Evolutionary conservation across 495 filamentous ascomycete species (phyloP), one percentile per base, ranked within the genome.

Genomic region (Penicillium soppii): DNA sequence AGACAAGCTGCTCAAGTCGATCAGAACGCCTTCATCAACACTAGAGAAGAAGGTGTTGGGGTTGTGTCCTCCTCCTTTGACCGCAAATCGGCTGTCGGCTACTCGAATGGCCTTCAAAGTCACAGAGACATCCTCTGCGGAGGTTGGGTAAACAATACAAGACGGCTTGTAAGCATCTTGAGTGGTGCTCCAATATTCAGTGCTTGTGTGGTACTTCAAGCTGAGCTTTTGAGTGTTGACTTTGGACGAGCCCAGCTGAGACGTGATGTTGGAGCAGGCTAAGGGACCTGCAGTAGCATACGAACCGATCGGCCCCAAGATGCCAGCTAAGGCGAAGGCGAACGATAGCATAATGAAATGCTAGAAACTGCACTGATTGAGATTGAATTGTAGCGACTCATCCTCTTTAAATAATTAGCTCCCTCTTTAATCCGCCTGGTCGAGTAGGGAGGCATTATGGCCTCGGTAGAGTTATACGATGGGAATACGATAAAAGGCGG

Each of bases 11-110:
- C 54, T 61, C 33, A 81, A 26, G 43, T 79, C 77, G 35, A 81
- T 62, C 0, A 76, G 68, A 0, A 80, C 71, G 0, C 78, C 76
- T 6, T 54, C 51, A 15, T 63, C 52, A 22, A 69, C 70, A 27
- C 71, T 79, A 0, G 69, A 67, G 20, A 64, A 68, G 16, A 65
- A 64, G 0, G 64, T 62, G 38, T 76, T 75, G 2, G 73, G 65
- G 33, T 71, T 70, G 47, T 79, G 76, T 0, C 76, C 76, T 4
- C 73, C 71, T 16, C 62, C 68, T 36, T 73, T 75, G 47, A 79
- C 65, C 3, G 76, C 76, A 47, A 78, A 79, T 22, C 70, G 67
- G 35, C 58, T 66, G 10, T 52, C 52, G 7, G 63, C 54, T 7
- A 50, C 52, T 32, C 52, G 60, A 9, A 66, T 55, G 9, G 63